These are phyloP conservation scores for Hydnomerulius pinastri DNA, from an alignment of 768 basidiomycete genomes.

Conservation along the genomic window DNA sequence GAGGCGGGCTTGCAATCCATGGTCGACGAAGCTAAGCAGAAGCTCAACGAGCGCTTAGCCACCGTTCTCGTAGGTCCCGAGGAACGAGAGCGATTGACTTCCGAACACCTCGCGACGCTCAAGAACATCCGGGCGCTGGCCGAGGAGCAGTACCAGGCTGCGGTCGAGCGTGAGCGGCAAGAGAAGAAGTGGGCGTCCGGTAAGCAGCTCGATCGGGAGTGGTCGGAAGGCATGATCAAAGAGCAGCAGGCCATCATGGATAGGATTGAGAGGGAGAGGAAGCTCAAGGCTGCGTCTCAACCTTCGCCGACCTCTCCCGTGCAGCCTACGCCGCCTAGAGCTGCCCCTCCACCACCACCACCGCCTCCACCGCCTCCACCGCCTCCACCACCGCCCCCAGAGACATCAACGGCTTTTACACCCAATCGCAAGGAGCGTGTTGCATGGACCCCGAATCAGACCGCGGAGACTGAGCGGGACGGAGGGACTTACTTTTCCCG, in stretches of 20 bases:
- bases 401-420: constrained; percentile 4
- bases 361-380: neutral
- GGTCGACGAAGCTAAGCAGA: constrained; percentile 66
- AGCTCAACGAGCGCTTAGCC: constrained; percentile 52
- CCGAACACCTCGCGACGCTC: constrained; percentile 45
- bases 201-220: constrained; percentile 32
- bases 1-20: constrained; percentile 41
- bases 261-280: constrained; percentile 44
- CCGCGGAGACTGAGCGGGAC: constrained; percentile 27
- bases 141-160: constrained; percentile 45
- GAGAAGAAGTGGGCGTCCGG: constrained; percentile 52
- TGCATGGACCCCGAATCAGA: constrained; percentile 19
- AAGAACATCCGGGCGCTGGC: constrained; percentile 46
- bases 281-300: constrained; percentile 14
- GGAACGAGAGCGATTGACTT: constrained; percentile 38
- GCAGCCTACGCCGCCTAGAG: constrained; percentile 5
- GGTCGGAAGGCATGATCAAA: constrained; percentile 35
- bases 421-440: constrained; percentile 22
- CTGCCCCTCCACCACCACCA: no score
- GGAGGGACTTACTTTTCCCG: constrained; percentile 17
- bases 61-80: constrained; percentile 36
- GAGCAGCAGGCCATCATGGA: constrained; percentile 50
- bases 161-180: constrained; percentile 49
- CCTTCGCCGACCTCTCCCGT: constrained; percentile 1
- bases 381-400: constrained; percentile 5